Conservation (phyloP, 257 asterid species). For the Misopates orontium region DNA sequence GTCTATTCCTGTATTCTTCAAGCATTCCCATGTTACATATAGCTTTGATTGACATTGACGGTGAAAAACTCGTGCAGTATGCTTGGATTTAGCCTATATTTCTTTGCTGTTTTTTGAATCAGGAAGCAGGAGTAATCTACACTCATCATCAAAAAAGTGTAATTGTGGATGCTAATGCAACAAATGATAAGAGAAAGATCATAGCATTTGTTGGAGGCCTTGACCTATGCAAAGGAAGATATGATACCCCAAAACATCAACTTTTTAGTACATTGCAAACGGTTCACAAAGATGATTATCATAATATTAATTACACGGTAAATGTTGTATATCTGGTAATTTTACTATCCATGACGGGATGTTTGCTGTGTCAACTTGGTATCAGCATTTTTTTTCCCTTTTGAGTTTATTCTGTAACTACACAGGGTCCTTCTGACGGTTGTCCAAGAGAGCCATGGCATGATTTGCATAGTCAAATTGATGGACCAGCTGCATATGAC, state of each 20-base stretch:
- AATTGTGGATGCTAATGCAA: slow-evolving; percentile 86
- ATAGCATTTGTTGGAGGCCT: slow-evolving; percentile 85
- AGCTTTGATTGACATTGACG: too few relatives aligned
- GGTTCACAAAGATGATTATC: slow-evolving; percentile 80
- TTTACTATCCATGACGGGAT: not conserved
- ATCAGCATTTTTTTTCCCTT: too few relatives aligned
- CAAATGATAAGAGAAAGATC: slow-evolving; percentile 61
- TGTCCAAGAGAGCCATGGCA: slow-evolving; percentile 97
- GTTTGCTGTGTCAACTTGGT: not conserved
- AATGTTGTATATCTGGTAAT: slow-evolving; percentile 15
- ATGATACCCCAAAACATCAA: slow-evolving; percentile 72
- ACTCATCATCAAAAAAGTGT: slow-evolving; percentile 95
- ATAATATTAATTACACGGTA: slow-evolving; percentile 81
- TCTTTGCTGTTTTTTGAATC: slow-evolving; percentile 40
- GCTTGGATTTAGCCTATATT: too few relatives aligned
- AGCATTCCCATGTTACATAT: too few relatives aligned
- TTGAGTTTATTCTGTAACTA: not conserved
- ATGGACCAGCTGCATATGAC: slow-evolving; percentile 91
- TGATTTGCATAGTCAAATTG: slow-evolving; percentile 76
- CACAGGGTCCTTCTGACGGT: slow-evolving; percentile 64
- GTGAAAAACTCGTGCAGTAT: too few relatives aligned
- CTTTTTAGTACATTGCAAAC: slow-evolving; percentile 61
- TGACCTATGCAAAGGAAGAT: slow-evolving; percentile 84
- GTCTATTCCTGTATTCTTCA: too few relatives aligned
- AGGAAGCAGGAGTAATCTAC: slow-evolving; percentile 86